A percentile compares a stretch with the other conserved stretches of the same genome.
phyloP scores from a whole-genome alignment of 2,329 filamentous ascomycete genomes.

The Pyrenochaeta sp. region DNA sequence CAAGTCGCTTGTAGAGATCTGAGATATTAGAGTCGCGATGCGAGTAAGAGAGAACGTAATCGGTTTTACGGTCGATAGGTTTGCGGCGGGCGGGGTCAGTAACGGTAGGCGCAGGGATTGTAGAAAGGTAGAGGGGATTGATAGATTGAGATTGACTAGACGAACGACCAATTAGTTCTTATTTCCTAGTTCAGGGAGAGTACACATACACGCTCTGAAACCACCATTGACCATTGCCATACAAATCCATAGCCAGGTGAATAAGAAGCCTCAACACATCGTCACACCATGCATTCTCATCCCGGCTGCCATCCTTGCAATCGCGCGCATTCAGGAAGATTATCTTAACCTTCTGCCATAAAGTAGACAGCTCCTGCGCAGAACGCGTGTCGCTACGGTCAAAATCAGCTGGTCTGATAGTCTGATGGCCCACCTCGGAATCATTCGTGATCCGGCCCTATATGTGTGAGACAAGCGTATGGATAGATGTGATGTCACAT shows the following conservation, averaged over 20 bases:
- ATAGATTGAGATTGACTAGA: conserved; percentile 28
- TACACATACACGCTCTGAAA: conserved; percentile 25
- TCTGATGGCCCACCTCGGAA: conserved; percentile 22
- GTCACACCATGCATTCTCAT: conserved; percentile 31
- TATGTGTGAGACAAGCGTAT: conserved; percentile 3
- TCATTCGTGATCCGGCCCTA: conserved; percentile 23
- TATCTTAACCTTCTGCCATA: conserved; percentile 18
- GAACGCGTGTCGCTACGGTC: conserved; percentile 15
- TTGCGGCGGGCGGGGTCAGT: conserved; percentile 12
- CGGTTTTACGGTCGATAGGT: conserved; percentile 23
- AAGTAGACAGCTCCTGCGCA: conserved; percentile 12
- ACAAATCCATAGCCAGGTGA: conserved; percentile 21
- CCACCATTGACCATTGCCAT: conserved; percentile 23
- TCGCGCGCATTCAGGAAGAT: conserved; percentile 26
- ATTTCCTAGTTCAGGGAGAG: conserved; percentile 4
- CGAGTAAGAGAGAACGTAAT: conserved; percentile 29
- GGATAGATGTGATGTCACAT: conserved; percentile 9
- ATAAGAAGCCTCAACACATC: conserved; percentile 29
- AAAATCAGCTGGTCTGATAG: conserved; percentile 20
- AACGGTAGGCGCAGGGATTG: conserved; percentile 9
- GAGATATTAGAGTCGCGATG: conserved; percentile 16
- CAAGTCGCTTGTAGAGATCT: conserved; percentile 26
- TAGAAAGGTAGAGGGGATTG: conserved; percentile 25
- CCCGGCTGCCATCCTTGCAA: conserved; percentile 20
- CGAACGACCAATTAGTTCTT: conserved; percentile 7